Percentiles rank a stretch among this genome's conserved stretches.
phyloP scores from a whole-genome alignment of 805 yeast genomes.

The Wickerhamomyces kurtzmanii region DNA sequence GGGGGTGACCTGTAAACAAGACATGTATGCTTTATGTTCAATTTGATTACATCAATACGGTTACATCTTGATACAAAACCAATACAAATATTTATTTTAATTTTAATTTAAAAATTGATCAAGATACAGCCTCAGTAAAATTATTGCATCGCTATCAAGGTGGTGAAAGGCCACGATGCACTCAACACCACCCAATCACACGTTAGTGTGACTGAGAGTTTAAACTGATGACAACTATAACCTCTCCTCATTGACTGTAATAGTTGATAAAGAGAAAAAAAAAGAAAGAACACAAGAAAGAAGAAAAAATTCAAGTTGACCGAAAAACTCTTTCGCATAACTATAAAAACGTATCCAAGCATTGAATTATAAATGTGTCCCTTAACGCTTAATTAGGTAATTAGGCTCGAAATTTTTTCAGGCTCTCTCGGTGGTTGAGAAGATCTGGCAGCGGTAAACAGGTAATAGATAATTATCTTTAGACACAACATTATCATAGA shows the following conservation, averaged over 20 bases:
- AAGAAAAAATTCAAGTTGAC: constrained; percentile 13
- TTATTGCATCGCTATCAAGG: constrained; percentile 31
- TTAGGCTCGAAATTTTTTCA: no score
- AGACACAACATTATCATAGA: no score
- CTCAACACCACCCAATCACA: constrained; percentile 40
- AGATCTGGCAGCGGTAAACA: no score
- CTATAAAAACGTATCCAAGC: no score
- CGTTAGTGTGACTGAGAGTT: constrained; percentile 15
- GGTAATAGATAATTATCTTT: no score
- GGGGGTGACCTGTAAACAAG: no score
- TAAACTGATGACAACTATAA: constrained; percentile 25
- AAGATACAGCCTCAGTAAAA: constrained; percentile 23
- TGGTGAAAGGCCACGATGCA: constrained; percentile 43
- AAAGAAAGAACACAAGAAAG: constrained; percentile 1
- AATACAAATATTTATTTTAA: background rate
- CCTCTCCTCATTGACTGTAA: constrained; percentile 49
- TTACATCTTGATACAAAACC: no score
- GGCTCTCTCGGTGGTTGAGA: no score
- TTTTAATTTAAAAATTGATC: constrained; percentile 3
- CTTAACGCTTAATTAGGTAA: no score
- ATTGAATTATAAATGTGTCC: no score
- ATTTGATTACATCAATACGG: no score
- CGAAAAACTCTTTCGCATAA: constrained; percentile 14
- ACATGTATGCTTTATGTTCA: no score
- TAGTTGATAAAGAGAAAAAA: constrained; percentile 35